phyloP scores from a whole-genome alignment of 129 eudicot genomes.

The Saposhnikovia divaricata region DNA sequence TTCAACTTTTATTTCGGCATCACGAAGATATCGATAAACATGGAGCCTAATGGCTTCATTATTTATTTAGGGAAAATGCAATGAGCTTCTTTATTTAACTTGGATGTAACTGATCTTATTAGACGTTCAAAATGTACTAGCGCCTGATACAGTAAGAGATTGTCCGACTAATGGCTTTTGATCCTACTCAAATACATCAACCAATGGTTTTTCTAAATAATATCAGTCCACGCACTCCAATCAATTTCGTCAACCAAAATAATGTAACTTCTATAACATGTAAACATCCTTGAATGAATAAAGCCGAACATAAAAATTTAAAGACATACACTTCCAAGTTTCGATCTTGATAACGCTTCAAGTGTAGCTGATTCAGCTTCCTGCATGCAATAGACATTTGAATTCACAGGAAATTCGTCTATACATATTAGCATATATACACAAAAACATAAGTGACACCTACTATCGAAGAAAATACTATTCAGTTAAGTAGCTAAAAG shows the following conservation, averaged over 20 bases:
- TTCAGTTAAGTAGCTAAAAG: not conserved
- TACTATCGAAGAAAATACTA: not conserved
- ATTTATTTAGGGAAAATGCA: not conserved
- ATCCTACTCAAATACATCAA: not conserved
- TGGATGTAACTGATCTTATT: not conserved
- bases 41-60: not conserved
- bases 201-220: not conserved
- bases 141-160: not conserved
- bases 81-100: not conserved
- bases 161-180: not conserved
- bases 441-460: not conserved
- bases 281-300: not conserved
- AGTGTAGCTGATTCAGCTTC: slow-evolving; percentile 97
- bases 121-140: not conserved
- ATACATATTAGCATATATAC: not conserved
- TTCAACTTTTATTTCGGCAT: not conserved
- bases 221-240: not conserved
- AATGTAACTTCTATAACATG: not conserved
- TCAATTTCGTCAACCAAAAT: not conserved
- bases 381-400: slow-evolving; percentile 34
- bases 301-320: not conserved
- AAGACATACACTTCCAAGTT: slow-evolving; percentile 65
- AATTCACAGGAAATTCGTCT: not conserved
- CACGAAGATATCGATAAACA: not conserved
- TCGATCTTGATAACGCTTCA: slow-evolving; percentile 92